Conservation (phyloP, 306 rosid genomes). For the Castanea crenata region DNA sequence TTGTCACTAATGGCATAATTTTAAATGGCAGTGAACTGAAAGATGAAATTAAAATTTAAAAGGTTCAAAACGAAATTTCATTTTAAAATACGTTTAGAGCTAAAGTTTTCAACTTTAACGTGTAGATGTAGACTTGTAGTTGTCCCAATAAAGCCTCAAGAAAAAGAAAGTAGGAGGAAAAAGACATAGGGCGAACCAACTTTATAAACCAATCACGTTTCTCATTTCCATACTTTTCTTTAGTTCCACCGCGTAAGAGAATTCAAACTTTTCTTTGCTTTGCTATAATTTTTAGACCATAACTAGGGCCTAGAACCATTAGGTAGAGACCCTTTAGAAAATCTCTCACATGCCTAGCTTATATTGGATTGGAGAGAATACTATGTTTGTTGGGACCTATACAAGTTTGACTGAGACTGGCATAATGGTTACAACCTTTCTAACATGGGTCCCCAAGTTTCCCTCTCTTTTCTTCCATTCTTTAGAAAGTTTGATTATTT, state of each 20-base stretch:
- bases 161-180: too few relatives aligned
- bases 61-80: too few relatives aligned
- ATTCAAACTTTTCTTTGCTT: conserved; percentile 1
- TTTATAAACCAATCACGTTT: too few relatives aligned
- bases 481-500: not conserved
- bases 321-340: not conserved
- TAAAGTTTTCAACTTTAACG: too few relatives aligned
- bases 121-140: too few relatives aligned
- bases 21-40: too few relatives aligned
- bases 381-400: not conserved
- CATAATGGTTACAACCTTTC: not conserved
- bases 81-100: too few relatives aligned
- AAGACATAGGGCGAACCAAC: too few relatives aligned
- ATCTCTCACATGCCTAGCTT: not conserved
- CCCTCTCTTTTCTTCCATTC: conserved; percentile 5
- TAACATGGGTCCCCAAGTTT: conserved; percentile 12
- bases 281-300: conserved; percentile 13
- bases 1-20: too few relatives aligned
- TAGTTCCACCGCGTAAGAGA: not conserved
- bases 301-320: conserved; percentile 13
- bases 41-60: too few relatives aligned
- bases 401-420: not conserved
- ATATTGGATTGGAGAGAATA: not conserved
- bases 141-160: too few relatives aligned
- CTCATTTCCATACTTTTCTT: too few relatives aligned